Evolutionary conservation across 148 eudicot genomes (phyloP).

Genomic region (Chenopodium suecicum): DNA sequence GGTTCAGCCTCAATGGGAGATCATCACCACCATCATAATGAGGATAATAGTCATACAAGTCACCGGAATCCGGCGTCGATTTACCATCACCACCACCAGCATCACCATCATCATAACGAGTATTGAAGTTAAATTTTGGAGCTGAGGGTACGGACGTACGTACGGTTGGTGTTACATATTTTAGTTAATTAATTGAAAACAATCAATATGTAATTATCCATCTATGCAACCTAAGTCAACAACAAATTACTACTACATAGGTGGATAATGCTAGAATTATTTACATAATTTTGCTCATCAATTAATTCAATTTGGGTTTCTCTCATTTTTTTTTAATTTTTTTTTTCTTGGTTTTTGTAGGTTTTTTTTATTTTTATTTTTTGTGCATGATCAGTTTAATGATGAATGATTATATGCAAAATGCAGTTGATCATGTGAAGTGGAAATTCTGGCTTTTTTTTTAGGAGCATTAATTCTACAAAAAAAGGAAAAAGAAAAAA

Average conservation of each 20-base stretch:
- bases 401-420: conserved; percentile 13
- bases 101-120: conserved; percentile 28
- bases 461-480: not conserved
- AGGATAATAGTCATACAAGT: conserved; percentile 22
- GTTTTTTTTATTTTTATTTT: not conserved
- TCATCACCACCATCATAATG: conserved; percentile 13
- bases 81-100: conserved; percentile 32
- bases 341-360: conserved; percentile 14
- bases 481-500: too few relatives aligned
- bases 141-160: not conserved
- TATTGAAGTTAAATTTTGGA: conserved; percentile 11
- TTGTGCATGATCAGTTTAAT: conserved; percentile 10
- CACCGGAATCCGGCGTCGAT: conserved; percentile 25
- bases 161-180: not conserved
- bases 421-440: conserved; percentile 2
- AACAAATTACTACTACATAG: not conserved
- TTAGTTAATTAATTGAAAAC: not conserved
- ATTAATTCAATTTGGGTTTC: not conserved
- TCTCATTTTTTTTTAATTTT: not conserved
- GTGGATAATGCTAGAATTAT: conserved; percentile 3
- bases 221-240: not conserved
- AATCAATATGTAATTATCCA: not conserved
- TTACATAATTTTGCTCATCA: not conserved
- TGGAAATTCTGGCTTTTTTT: not conserved
- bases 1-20: conserved; percentile 24